Evolutionary conservation across 768 basidiomycete species (phyloP).

Genomic region (Tylopilus rubrobrunneus): DNA sequence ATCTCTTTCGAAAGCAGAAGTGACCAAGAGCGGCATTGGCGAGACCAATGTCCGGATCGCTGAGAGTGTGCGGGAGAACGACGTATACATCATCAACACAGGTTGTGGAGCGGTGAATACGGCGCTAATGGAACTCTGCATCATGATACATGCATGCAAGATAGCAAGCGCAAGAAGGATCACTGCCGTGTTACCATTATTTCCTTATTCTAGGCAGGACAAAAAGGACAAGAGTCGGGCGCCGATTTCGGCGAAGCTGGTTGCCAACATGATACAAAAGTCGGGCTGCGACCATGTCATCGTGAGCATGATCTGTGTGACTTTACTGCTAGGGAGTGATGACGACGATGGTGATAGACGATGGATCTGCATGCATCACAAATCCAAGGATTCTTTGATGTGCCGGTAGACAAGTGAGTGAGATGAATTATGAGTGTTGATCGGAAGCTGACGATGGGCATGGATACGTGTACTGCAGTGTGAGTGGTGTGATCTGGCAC

Average conservation of each 20-base stretch:
- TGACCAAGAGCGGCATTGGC: conserved; percentile 84
- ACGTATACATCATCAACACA: conserved; percentile 98
- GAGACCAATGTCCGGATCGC: conserved; percentile 90
- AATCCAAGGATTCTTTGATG: conserved; percentile 99
- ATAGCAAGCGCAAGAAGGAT: conserved; percentile 98
- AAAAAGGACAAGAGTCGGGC: conserved; percentile 99
- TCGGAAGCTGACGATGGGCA: conserved; percentile 12
- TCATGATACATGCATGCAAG: conserved; percentile 99
- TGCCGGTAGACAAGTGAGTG: conserved; percentile 98
- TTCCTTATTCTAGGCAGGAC: conserved; percentile 96
- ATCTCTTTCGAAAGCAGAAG: conserved; percentile 80
- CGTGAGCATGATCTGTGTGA: conserved; percentile 45
- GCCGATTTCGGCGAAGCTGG: conserved; percentile 96
- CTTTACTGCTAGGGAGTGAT: not conserved
- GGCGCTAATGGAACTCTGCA: conserved; percentile 95
- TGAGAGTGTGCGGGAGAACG: conserved; percentile 96
- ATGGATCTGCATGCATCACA: conserved; percentile 99
- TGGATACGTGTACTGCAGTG: conserved; percentile 32
- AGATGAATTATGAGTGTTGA: not conserved
- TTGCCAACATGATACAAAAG: conserved; percentile 95
- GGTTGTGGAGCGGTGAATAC: conserved; percentile 86
- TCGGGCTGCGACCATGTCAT: conserved; percentile 96
- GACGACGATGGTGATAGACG: conserved; percentile 49
- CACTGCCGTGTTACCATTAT: conserved; percentile 96
- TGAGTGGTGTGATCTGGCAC: conserved; percentile 36